Conservation (phyloP, 139 green algal species). For the Tetradesmus lagerheimii region DNA sequence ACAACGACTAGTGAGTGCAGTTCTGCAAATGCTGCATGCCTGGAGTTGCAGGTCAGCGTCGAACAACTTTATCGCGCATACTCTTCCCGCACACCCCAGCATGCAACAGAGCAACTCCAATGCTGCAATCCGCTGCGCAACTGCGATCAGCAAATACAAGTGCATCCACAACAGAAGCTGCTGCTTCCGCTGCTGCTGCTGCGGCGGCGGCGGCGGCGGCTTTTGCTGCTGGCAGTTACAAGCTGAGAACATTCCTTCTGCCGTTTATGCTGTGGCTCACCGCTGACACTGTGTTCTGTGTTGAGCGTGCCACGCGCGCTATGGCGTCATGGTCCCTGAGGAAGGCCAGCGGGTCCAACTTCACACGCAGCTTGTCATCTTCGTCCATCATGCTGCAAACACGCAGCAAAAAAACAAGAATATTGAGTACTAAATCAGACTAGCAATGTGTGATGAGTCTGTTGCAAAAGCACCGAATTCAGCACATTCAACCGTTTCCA, state of each 20-base stretch:
- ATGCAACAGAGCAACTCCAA: not conserved
- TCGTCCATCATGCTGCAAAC: not conserved
- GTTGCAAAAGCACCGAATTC: not conserved
- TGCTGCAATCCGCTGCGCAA: too few species aligned
- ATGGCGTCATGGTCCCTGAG: not conserved
- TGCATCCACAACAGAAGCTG: too few species aligned
- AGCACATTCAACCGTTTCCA: too few species aligned
- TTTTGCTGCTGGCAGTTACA: too few species aligned
- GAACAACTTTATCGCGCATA: too few species aligned
- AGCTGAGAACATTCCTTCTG: too few species aligned
- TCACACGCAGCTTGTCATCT: not conserved
- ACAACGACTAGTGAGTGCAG: too few species aligned
- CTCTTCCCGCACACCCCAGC: too few species aligned
- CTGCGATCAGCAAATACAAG: not conserved
- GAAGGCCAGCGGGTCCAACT: not conserved
- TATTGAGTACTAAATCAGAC: not conserved
- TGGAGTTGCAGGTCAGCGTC: too few species aligned
- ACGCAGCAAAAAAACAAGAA: not conserved
- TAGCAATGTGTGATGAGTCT: not conserved
- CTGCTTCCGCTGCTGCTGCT: not conserved
- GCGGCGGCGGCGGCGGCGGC: too few species aligned
- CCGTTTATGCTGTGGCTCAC: not conserved
- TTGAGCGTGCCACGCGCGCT: not conserved
- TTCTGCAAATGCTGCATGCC: too few species aligned
- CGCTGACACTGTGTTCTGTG: not conserved